These are phyloP conservation scores for Ehretia macrophylla DNA, from an alignment of 257 asterid species.

Conservation along the genomic window DNA sequence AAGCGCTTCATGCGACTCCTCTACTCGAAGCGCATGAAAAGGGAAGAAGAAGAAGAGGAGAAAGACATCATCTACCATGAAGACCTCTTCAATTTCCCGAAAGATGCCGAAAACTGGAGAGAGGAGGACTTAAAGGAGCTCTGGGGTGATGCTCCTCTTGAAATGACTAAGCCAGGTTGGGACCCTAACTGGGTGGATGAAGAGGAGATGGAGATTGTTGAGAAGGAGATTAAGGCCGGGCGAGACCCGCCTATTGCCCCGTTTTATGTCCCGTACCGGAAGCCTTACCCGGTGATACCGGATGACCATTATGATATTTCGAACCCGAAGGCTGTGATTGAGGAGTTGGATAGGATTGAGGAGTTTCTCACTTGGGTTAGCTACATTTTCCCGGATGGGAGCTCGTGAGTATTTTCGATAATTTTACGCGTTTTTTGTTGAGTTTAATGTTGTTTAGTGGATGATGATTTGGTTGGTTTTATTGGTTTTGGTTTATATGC, in stretches of 20 bases:
- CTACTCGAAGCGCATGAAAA: conserved; percentile 35
- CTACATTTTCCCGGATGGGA: conserved; percentile 77
- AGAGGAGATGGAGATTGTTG: conserved; percentile 45
- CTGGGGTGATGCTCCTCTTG: conserved; percentile 86
- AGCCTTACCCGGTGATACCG: conserved; percentile 73
- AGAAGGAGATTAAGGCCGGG: conserved; percentile 50
- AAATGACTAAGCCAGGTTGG: conserved; percentile 82
- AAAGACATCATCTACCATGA: conserved; percentile 22
- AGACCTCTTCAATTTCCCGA: conserved; percentile 64
- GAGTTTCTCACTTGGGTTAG: conserved; percentile 97
- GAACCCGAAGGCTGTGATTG: conserved; percentile 63
- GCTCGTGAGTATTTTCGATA: conserved; percentile 58
- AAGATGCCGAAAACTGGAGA: conserved; percentile 80
- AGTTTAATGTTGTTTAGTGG: not conserved
- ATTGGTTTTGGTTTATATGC: not conserved
- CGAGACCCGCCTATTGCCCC: conserved; percentile 85
- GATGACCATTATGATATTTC: conserved; percentile 46
- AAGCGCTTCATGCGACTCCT: conserved; percentile 33
- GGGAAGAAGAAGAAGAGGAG: conserved; percentile 44
- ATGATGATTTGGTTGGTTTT: not conserved
- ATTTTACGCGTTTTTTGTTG: not conserved
- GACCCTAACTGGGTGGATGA: conserved; percentile 71
- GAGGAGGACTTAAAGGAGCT: conserved; percentile 91
- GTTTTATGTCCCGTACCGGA: conserved; percentile 84
- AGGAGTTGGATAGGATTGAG: conserved; percentile 97